Conservation (phyloP, 768 basidiomycete species). For the Leccinum variicolor region DNA sequence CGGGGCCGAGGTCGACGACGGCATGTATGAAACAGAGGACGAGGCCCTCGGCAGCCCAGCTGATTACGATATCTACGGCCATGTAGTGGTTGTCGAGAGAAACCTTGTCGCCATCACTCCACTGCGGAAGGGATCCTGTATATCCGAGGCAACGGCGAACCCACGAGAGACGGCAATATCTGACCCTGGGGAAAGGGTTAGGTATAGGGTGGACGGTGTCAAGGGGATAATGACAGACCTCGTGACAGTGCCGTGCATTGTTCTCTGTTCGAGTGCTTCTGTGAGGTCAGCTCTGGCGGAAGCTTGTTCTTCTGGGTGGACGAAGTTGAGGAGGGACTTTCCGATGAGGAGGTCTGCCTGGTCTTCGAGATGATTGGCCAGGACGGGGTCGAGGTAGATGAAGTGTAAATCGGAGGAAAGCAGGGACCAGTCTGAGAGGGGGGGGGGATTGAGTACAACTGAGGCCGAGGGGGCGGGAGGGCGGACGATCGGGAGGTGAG, state of each 20-base stretch:
- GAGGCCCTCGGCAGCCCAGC: constrained; percentile 83
- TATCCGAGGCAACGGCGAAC: constrained; percentile 73
- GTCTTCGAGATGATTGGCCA: constrained; percentile 65
- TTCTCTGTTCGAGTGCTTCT: constrained; percentile 68
- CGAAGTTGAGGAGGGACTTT: constrained; percentile 68
- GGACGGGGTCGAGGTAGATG: constrained; percentile 81
- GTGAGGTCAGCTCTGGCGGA: constrained; percentile 74
- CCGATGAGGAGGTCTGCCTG: constrained; percentile 70
- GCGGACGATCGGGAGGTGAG: constrained; percentile 23
- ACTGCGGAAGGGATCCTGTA: constrained; percentile 49
- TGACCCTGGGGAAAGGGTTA: constrained; percentile 50
- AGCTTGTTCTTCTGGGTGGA: constrained; percentile 81
- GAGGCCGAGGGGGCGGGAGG: constrained; percentile 13
- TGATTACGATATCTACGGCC: constrained; percentile 86
- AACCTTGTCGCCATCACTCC: constrained; percentile 67
- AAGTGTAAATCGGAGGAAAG: constrained; percentile 73
- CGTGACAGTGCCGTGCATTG: constrained; percentile 81
- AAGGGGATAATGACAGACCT: constrained; percentile 40
- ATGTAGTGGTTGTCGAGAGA: constrained; percentile 72
- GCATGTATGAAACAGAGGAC: constrained; percentile 90
- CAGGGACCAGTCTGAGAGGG: constrained; percentile 69
- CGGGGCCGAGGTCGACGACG: constrained; percentile 62
- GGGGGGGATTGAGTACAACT: constrained; percentile 13
- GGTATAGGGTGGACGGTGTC: constrained; percentile 12
- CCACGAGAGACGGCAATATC: constrained; percentile 72